Base-by-base conservation (phyloP, 306 rosid species). In the Adenanthera pavonina region DNA sequence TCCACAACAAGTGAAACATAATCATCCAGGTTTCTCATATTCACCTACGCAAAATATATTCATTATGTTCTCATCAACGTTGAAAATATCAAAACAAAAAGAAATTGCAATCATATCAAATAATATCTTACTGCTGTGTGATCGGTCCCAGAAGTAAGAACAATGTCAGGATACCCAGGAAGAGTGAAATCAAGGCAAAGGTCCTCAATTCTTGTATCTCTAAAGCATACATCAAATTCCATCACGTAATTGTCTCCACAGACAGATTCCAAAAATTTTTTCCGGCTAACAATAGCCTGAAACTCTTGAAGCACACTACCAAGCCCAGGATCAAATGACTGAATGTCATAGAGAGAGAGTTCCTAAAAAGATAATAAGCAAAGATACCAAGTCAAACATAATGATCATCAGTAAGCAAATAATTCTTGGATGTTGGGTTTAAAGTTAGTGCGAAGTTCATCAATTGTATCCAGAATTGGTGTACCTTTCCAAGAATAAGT, bases 171-270 rank as follows among this genome's bases (percentile, higher is more conserved):
- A 86, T 92, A 92, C 73, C 98, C 99, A 66, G 99, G 99, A 80
- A 96, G 95, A 64, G 95, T 87, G 80, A 96, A 96, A 86, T 96
- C 98, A 83, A 96, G 92, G 84, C 86, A 94, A 84, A 96, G 99
- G 87, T 96, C 99, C 83, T 94, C 99, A 77, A 96, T 91, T 69
- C 77, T 84, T 49, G 89, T 84, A 61, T 84, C 83, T 76, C 90
- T 88, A 77, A 89, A 96, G 82, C 86, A 86, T 2, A 53, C 80
- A 51, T 84, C 91, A 30, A 59, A 54, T 59, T 87, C 80, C 34
- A 80, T 71, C 54, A 84, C 48, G 70, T 87, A 72, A 75, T 75
- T 85, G 79, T 83, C 90, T 34, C 83, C 85, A 82, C 25, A 54
- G 65, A 74, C 77, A 76, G 89, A 86, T 74, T 91, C 92, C 82